Base-by-base conservation (phyloP, 2,329 filamentous ascomycete species). In the Tympanopsis confertula region DNA sequence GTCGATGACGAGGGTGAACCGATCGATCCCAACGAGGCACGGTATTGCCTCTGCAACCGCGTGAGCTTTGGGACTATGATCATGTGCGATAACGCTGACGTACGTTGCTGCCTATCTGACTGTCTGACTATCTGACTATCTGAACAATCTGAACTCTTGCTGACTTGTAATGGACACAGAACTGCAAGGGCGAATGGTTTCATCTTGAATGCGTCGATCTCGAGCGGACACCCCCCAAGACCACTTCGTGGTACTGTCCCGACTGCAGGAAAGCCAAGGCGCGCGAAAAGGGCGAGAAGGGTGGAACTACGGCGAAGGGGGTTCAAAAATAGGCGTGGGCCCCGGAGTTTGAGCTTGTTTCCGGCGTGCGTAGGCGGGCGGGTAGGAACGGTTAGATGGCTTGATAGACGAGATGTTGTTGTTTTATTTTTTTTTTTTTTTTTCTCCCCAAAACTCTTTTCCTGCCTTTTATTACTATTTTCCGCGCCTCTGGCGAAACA, bases 21-120 rank as follows among this genome's bases (percentile, higher is more conserved):
- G 19, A 82, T 88, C 50, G 82, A 87, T 51, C 79, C 82, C 0
- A 63, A 86, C 39, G 85, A 91, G 62, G 72, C 78, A 30, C 66
- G 74, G 44, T 91, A 91, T 56, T 91, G 85, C 52, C 57, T 81
- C 39, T 91, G 85, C 57, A 82, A 85, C 47, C 68, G 84, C 41
- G 82, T 91, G 38, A 86, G 82, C 54, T 88, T 80, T 52, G 85
- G 85, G 38, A 78, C 71, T 15, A 91, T 91, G 85, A 85, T 91
- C 53, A 74, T 76, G 42, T 91, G 85, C 57, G 84, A 89, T 30
- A 29, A 14, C 36, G 38, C 35, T 19, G 17, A 28, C 24, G 36
- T 22, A 19, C 38, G 26, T 37, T 40, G 37, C 39, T 35, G 12
- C 36, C 39, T 37, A 37, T 36, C 18, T 40, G 41, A 42, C 41